Conservation (phyloP, 768 basidiomycete species). For the Serendipita vermifera region DNA sequence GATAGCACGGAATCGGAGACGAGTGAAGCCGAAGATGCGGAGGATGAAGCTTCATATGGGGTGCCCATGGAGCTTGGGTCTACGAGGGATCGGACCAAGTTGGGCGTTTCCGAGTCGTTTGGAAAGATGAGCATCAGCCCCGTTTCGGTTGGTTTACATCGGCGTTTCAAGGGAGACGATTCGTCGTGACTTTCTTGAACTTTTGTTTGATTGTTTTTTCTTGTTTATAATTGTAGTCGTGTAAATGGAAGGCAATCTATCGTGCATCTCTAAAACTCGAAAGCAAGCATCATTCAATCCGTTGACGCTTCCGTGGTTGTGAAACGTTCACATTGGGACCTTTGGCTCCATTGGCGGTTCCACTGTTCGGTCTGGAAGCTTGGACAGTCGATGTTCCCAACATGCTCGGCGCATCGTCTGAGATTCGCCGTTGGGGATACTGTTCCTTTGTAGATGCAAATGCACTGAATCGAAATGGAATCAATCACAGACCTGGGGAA, state of each 20-base stretch:
- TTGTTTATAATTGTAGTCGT: no score
- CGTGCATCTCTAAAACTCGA: no score
- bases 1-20: constrained; percentile 22
- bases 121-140: constrained; percentile 82
- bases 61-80: constrained; percentile 3
- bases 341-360: background rate
- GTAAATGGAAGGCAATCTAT: no score
- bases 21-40: constrained; percentile 22
- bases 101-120: constrained; percentile 51
- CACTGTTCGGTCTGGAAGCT: constrained; percentile 2
- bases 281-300: no score
- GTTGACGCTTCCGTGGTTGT: constrained; percentile 2
- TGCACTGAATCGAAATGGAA: background rate
- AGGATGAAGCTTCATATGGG: background rate
- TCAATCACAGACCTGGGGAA: background rate
- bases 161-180: no score
- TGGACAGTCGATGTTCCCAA: constrained; percentile 23
- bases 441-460: constrained; percentile 43
- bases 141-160: no score
- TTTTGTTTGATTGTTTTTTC: no score
- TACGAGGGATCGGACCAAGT: constrained; percentile 13
- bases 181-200: no score
- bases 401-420: constrained; percentile 86
- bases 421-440: constrained; percentile 79
- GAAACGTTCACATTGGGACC: background rate